phyloP scores from a whole-genome alignment of 352 stramenopile genomes.

The Phytophthora parvispora region DNA sequence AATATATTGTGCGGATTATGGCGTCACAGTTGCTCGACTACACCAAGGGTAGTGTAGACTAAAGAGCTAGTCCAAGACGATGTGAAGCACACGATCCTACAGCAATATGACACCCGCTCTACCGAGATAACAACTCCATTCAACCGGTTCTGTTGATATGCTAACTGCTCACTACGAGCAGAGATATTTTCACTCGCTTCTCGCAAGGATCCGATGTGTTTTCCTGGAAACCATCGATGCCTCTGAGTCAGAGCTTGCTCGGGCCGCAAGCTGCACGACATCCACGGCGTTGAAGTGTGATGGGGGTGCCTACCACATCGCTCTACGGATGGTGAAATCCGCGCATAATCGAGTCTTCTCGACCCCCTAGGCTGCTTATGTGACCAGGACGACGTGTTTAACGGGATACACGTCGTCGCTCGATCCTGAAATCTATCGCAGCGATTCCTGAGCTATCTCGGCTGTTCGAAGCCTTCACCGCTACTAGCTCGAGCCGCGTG shows the following conservation, averaged over 20 bases:
- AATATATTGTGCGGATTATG: neutral
- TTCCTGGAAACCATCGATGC: neutral
- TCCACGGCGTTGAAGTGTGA: conserved; percentile 15
- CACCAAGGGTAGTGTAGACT: neutral
- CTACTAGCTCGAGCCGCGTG: neutral
- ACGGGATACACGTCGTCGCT: conserved; percentile 1
- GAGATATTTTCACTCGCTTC: neutral
- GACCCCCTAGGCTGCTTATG: conserved; percentile 9
- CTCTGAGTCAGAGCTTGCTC: conserved; percentile 1
- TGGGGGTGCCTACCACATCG: conserved; percentile 32
- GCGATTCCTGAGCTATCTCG: conserved; percentile 28
- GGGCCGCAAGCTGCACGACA: neutral
- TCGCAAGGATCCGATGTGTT: neutral
- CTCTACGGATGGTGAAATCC: conserved; percentile 26
- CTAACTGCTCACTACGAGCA: neutral
- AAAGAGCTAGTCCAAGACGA: neutral
- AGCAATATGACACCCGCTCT: too few species aligned
- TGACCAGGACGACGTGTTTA: neutral
- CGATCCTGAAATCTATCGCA: conserved; percentile 34
- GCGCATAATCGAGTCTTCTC: conserved; percentile 8
- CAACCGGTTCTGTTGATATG: neutral
- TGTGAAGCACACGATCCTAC: neutral
- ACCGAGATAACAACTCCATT: too few species aligned
- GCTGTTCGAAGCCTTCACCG: conserved; percentile 13
- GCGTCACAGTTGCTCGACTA: neutral